phyloP scores from a whole-genome alignment of 306 rosid species.

The Castanopsis chinensis region DNA sequence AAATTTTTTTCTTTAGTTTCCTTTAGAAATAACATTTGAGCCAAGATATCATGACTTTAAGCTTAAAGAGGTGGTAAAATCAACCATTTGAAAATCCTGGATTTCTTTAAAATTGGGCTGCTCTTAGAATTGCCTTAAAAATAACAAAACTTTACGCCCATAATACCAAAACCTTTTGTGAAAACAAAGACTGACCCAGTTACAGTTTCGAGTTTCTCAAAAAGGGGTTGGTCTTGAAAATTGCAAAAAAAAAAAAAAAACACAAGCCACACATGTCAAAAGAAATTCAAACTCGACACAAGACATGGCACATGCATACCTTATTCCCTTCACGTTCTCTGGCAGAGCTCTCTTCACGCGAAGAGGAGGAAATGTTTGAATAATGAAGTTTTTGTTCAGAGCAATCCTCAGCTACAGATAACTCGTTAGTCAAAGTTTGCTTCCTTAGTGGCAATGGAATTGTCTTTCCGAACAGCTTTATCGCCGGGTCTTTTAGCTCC shows the following conservation, averaged over 20 bases:
- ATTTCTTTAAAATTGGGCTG: background rate
- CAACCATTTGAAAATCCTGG: background rate
- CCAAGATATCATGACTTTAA: background rate
- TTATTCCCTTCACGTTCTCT: slow-evolving; percentile 24
- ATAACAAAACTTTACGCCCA: background rate
- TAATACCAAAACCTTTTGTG: slow-evolving; percentile 1
- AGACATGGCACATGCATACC: slow-evolving; percentile 34
- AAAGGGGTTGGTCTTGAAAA: slow-evolving; percentile 36
- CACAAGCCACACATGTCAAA: background rate
- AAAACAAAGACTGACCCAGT: slow-evolving; percentile 21
- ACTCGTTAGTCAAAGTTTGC: slow-evolving; percentile 5
- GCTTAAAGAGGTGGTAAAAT: background rate
- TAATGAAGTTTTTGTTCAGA: slow-evolving; percentile 27
- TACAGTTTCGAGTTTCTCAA: slow-evolving; percentile 16
- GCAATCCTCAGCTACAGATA: slow-evolving; percentile 13
- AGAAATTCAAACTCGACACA: background rate
- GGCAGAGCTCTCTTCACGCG: slow-evolving; percentile 21
- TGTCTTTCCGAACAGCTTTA: slow-evolving; percentile 83
- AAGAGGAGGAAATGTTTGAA: slow-evolving; percentile 35
- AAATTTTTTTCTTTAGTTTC: background rate
- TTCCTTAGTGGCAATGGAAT: slow-evolving; percentile 48
- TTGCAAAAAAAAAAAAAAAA: background rate
- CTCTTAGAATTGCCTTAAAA: background rate
- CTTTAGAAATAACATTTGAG: background rate
- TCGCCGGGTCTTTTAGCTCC: slow-evolving; percentile 48